Conservation (phyloP, 805 yeast species). For the Metschnikowia peoriensis region DNA sequence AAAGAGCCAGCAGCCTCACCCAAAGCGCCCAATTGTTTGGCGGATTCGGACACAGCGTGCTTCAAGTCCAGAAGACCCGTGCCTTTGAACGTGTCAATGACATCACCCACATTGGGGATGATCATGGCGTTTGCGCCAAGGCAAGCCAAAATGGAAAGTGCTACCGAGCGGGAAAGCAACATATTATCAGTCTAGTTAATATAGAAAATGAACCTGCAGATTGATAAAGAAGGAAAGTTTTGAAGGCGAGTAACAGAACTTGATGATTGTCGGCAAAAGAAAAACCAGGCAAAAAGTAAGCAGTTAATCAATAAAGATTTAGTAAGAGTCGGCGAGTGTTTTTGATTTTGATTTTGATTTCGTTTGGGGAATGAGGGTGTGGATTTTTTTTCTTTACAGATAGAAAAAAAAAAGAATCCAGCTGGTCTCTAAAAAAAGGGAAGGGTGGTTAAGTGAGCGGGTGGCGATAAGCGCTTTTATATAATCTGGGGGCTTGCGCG, state of each 20-base stretch:
- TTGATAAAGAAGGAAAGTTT: neutral
- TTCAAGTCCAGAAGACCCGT: slow-evolving; percentile 17
- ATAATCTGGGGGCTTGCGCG: slow-evolving; percentile 9
- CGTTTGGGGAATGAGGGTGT: neutral
- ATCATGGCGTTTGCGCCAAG: slow-evolving; percentile 49
- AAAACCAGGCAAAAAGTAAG: neutral
- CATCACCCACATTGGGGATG: slow-evolving; percentile 53
- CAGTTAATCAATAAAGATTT: neutral
- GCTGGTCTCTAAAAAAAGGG: slow-evolving; percentile 4
- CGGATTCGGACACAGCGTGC: slow-evolving; percentile 12
- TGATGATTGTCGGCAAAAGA: neutral
- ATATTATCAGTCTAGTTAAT: slow-evolving; percentile 15
- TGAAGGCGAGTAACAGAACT: neutral
- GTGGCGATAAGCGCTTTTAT: slow-evolving; percentile 21
- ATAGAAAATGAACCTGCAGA: neutral
- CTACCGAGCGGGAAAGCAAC: slow-evolving; percentile 42
- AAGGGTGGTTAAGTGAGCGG: slow-evolving; percentile 1
- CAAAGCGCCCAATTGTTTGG: slow-evolving; percentile 8
- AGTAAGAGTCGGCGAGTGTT: neutral
- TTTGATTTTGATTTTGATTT: neutral
- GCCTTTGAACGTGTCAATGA: slow-evolving; percentile 34
- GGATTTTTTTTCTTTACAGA: slow-evolving; percentile 1
- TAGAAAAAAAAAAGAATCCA: neutral
- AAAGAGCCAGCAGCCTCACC: slow-evolving; percentile 10
- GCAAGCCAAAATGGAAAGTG: slow-evolving; percentile 41